Percentiles rank a stretch among this genome's conserved stretches.
Evolutionary conservation across 306 rosid species (phyloP).

Genomic region (Fragaria vesca): DNA sequence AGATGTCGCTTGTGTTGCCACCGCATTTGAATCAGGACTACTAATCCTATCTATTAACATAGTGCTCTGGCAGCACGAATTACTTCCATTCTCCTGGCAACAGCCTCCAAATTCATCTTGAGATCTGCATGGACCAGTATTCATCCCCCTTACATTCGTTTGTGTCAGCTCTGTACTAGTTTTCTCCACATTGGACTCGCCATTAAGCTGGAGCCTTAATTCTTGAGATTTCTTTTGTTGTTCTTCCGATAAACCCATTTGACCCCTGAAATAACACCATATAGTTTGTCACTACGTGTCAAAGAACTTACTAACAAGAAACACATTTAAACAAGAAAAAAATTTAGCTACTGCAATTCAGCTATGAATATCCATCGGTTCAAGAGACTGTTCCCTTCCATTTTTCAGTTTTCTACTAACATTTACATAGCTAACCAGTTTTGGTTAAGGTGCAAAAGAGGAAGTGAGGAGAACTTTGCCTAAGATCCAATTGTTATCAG

Average conservation of each 20-base stretch:
- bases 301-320: not conserved
- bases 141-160: constrained; percentile 22
- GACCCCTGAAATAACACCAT: constrained; percentile 63
- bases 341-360: not conserved
- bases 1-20: constrained; percentile 35
- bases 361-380: not conserved
- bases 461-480: not conserved
- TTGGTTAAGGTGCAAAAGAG: not conserved
- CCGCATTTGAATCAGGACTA: constrained; percentile 37
- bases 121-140: constrained; percentile 16
- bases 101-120: constrained; percentile 42
- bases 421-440: not conserved
- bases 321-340: constrained; percentile 3
- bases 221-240: constrained; percentile 63
- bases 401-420: not conserved
- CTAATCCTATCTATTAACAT: constrained; percentile 28
- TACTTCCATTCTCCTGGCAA: constrained; percentile 53
- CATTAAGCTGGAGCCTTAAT: constrained; percentile 49
- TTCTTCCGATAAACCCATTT: constrained; percentile 84
- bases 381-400: not conserved
- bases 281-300: not conserved
- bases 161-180: constrained; percentile 27
- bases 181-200: constrained; percentile 39
- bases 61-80: constrained; percentile 54
- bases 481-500: not conserved